Base-by-base conservation (phyloP, 495 filamentous ascomycete species). In the Ramalina peruviana region DNA sequence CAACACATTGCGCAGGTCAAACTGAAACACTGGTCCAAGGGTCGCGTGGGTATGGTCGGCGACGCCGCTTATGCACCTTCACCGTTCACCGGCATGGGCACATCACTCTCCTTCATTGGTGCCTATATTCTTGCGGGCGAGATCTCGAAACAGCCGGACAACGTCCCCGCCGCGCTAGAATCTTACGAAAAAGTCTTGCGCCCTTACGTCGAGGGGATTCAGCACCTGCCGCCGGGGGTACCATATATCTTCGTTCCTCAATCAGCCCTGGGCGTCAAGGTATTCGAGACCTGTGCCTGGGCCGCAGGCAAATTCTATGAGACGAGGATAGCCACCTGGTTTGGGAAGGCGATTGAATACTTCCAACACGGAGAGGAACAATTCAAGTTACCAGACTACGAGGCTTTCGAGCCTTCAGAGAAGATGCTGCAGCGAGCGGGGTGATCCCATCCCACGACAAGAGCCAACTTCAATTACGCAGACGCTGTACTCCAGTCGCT, bases 11-110 rank as follows among this genome's bases (percentile, higher is more conserved):
- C 45, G 23, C 56, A 58, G 45, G 53, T 58, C 43, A 56, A 52
- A 21, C 43, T 58, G 27, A 15, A 52, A 2, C 48, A 46, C 17
- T 58, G 56, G 56, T 58, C 56, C 20, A 48, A 56, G 47, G 19
- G 43, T 17, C 56, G 56, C 9, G 48, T 48, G 6, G 53, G 49
- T n/a, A 39, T 55, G 23, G 36, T 58, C 40, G 56, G 56, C 19
- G 56, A 58, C 37, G 54, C 56, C 39, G 56, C 56, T 30, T 57
- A 44, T 36, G 48, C 48, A 16, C 56, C 56, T 6, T 30, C 56
- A 25, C 56, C 56, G 30, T 53, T 58, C 33, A 58, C 56, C n/a
- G 56, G 56, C 40, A 11, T 52, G 50, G 56, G 56, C 36, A 58
- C 25, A 26, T 44, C 52, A 49, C 33, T 58, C 48, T 54, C 54